A percentile compares a stretch with the other conserved stretches of the same genome.
Conservation (phyloP, 225 moss, liverwort and hornwort species). For the Physcomitrellopsis africana region DNA sequence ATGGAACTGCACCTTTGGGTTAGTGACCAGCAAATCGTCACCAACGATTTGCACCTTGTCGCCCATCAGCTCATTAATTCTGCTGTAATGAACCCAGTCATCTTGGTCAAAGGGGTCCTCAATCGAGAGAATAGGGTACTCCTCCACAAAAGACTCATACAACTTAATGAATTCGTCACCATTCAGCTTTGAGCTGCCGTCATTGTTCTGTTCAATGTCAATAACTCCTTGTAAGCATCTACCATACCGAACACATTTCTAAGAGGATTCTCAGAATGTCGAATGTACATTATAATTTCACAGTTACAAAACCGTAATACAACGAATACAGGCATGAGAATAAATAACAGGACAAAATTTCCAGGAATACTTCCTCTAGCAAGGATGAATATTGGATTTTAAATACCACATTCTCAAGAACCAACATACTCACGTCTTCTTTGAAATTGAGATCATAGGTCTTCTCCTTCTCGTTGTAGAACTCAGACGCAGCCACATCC, state of each 20-base stretch:
- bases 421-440: slow-evolving; percentile 39
- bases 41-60: slow-evolving; percentile 92
- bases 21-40: slow-evolving; percentile 93
- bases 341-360: too few species aligned
- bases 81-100: slow-evolving; percentile 83
- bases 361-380: too few species aligned
- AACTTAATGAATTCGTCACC: slow-evolving; percentile 78
- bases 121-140: slow-evolving; percentile 85
- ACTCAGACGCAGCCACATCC: slow-evolving; percentile 94
- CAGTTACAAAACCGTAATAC: too few species aligned
- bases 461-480: slow-evolving; percentile 68
- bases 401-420: neutral
- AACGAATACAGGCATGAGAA: too few species aligned
- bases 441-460: slow-evolving; percentile 94
- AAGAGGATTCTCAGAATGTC: neutral
- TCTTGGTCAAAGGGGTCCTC: slow-evolving; percentile 99
- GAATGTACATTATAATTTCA: neutral
- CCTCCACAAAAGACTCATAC: slow-evolving; percentile 73
- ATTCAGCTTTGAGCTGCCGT: slow-evolving; percentile 71
- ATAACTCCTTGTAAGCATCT: neutral
- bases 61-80: slow-evolving; percentile 59
- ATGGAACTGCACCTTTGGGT: slow-evolving; percentile 62
- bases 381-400: neutral
- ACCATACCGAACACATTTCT: neutral
- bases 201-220: slow-evolving; percentile 53